Evolutionary conservation across 768 basidiomycete genomes (phyloP).

Genomic region (Clavulina sp.): DNA sequence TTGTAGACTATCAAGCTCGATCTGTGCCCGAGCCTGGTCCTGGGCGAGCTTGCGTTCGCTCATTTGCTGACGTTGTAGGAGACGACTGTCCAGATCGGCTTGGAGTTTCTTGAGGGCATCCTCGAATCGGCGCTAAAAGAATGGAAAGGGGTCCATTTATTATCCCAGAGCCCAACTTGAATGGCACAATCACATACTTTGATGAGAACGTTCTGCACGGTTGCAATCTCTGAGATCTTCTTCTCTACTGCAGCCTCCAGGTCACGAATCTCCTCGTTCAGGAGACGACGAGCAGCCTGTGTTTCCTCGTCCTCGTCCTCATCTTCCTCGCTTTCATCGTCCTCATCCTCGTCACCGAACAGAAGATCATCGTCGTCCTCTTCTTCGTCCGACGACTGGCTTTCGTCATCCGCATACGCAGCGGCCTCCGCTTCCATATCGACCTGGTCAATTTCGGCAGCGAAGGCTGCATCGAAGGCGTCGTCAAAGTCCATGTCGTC

Average conservation of each 20-base stretch:
- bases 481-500: conserved; percentile 39
- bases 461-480: conserved; percentile 76
- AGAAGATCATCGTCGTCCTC: conserved; percentile 24
- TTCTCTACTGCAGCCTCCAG: conserved; percentile 74
- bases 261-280: conserved; percentile 81
- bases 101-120: conserved; percentile 79
- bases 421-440: conserved; percentile 40
- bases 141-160: neutral
- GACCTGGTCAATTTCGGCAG: conserved; percentile 42
- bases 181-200: conserved; percentile 30
- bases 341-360: conserved; percentile 22
- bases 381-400: conserved; percentile 51
- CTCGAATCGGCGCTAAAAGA: conserved; percentile 69
- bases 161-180: neutral
- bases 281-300: conserved; percentile 40
- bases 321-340: conserved; percentile 43
- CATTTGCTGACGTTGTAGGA: conserved; percentile 59
- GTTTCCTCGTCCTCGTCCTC: conserved; percentile 32
- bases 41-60: conserved; percentile 39
- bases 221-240: conserved; percentile 68
- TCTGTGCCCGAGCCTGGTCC: conserved; percentile 5
- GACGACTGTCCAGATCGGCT: conserved; percentile 72
- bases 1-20: neutral
- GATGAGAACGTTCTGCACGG: conserved; percentile 74
- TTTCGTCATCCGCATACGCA: conserved; percentile 31